A percentile compares a stretch with the other conserved stretches of the same genome.
Conservation (phyloP, 169 alveolate genomes). For the Besnoitia besnoiti region DNA sequence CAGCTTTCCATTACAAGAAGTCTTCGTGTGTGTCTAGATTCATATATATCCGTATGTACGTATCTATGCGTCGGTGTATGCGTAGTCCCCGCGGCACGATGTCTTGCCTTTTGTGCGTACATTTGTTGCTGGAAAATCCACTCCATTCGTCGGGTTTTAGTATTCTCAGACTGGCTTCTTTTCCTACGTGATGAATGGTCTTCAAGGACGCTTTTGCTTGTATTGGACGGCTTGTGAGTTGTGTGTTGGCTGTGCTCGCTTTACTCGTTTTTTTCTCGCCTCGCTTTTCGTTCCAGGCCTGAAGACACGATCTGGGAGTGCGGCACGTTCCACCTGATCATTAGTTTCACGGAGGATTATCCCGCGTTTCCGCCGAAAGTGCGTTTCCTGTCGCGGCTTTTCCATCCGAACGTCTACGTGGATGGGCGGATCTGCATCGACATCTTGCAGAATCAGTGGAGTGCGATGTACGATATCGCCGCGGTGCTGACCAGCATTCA, state of each 20-base stretch:
- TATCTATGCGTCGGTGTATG: too few relatives aligned
- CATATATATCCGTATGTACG: too few relatives aligned
- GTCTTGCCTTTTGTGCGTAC: too few relatives aligned
- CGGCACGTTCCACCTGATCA: slow-evolving; percentile 83
- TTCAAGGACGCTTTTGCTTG: background rate
- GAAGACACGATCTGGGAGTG: slow-evolving; percentile 71
- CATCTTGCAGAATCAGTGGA: slow-evolving; percentile 95
- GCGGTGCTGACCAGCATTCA: slow-evolving; percentile 95
- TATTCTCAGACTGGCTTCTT: too few relatives aligned
- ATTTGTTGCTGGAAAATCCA: too few relatives aligned
- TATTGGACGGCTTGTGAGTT: background rate
- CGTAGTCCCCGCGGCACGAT: too few relatives aligned
- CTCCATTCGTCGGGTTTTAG: too few relatives aligned
- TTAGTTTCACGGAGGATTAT: slow-evolving; percentile 86
- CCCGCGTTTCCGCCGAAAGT: slow-evolving; percentile 87
- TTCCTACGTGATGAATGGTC: background rate
- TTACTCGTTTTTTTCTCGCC: background rate
- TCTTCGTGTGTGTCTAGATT: too few relatives aligned
- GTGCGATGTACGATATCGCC: slow-evolving; percentile 96
- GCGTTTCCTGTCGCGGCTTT: slow-evolving; percentile 80
- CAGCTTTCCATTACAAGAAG: too few relatives aligned
- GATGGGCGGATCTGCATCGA: slow-evolving; percentile 96
- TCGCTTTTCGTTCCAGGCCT: slow-evolving; percentile 51
- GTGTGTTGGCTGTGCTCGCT: background rate
- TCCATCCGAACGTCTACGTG: slow-evolving; percentile 90